Conservation (phyloP, 371 early-diverging fungal species). For the Phascolomyces articulosus region DNA sequence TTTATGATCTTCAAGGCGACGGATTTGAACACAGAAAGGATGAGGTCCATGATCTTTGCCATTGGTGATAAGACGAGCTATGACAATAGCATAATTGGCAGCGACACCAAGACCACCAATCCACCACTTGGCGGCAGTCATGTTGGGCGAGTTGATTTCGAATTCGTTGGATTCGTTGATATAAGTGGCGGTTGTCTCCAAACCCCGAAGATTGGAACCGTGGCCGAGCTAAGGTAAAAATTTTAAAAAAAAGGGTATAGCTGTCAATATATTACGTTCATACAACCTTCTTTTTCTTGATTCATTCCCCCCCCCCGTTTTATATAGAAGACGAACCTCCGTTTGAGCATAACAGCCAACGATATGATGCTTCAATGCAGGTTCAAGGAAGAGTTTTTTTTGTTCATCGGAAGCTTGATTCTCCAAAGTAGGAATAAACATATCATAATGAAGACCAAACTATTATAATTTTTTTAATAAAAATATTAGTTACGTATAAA, state of each 20-base stretch:
- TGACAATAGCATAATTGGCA: constrained; percentile 83
- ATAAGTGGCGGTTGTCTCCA: constrained; percentile 91
- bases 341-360: constrained; percentile 89
- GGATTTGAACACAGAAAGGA: constrained; percentile 85
- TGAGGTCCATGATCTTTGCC: constrained; percentile 84
- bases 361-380: constrained; percentile 72
- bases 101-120: constrained; percentile 75
- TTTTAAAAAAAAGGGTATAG: background rate
- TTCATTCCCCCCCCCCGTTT: no score
- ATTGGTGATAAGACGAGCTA: constrained; percentile 81
- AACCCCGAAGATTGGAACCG: constrained; percentile 82
- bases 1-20: constrained; percentile 74
- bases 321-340: constrained; percentile 51
- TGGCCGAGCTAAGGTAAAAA: constrained; percentile 52
- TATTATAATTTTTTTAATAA: no score
- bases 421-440: constrained; percentile 81
- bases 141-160: constrained; percentile 82
- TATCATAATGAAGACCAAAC: constrained; percentile 58
- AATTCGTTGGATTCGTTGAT: constrained; percentile 79
- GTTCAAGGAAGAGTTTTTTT: constrained; percentile 70
- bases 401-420: constrained; percentile 81
- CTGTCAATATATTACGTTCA: background rate
- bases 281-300: no score
- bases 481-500: background rate
- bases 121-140: constrained; percentile 90